Percentiles rank a stretch among this genome's conserved stretches.
phyloP scores from a whole-genome alignment of 345 rosid genomes.

The Populus alba region DNA sequence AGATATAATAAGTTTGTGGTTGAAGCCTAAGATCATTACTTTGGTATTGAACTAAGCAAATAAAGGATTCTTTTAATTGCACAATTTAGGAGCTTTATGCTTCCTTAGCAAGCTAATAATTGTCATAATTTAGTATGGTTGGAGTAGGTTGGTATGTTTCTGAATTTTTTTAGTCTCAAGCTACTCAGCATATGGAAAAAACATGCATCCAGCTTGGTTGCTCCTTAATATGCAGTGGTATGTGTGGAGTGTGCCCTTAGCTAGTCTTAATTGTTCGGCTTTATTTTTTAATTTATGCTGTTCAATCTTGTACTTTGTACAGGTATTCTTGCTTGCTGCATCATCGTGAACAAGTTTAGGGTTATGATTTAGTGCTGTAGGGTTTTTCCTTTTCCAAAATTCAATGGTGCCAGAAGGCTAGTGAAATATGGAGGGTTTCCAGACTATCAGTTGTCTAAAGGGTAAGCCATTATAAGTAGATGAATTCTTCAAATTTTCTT shows the following conservation, averaged over 20 bases:
- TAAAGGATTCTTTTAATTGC: background rate
- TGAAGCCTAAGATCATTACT: background rate
- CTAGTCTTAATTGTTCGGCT: background rate
- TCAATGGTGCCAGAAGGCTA: conserved; percentile 51
- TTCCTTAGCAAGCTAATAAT: background rate
- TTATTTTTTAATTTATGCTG: background rate
- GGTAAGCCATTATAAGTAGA: conserved; percentile 32
- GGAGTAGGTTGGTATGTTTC: background rate
- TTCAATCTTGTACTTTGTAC: conserved; percentile 1
- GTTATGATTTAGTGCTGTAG: conserved; percentile 19
- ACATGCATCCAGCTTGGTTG: background rate
- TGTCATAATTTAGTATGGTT: background rate
- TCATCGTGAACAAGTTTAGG: conserved; percentile 12
- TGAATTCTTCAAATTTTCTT: background rate
- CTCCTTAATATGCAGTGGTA: background rate
- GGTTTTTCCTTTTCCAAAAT: conserved; percentile 32
- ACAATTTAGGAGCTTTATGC: background rate
- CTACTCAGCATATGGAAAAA: background rate
- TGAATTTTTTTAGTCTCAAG: background rate
- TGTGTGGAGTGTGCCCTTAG: background rate
- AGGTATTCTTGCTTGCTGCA: conserved; percentile 20
- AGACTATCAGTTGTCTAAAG: conserved; percentile 39
- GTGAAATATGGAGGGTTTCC: conserved; percentile 47
- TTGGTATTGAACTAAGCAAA: background rate
- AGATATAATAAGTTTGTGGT: background rate